Evolutionary conservation across 192 early-diverging fungal genomes (phyloP), one percentile per base, ranked within the genome.

Genomic region (Coemansia sp.): DNA sequence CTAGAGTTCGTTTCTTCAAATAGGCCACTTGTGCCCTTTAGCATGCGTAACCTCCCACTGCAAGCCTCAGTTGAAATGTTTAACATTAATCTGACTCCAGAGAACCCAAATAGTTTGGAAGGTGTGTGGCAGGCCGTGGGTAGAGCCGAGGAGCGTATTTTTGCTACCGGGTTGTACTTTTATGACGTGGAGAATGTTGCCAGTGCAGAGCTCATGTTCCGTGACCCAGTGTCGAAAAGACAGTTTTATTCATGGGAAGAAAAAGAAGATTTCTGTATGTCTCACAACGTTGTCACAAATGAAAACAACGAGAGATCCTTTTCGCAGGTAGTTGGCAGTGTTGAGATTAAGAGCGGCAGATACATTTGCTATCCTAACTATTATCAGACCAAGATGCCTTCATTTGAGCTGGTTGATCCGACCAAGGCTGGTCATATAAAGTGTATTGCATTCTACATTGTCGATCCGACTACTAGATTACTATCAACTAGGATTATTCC

Each of bases 61-160:
- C 86, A 89, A 64, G 88, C 88, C 14, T 91, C 92, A 31, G 81
- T 89, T 65, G 90, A 92, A 69, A 78, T 91, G 69, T 87, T 88
- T 44, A 88, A 79, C 71, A 89, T 91, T 48, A 64, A 81, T 9
- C 65, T 93, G 53, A 86, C 87, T 2, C 89, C 89, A 13, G 88
- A 88, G 34, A 86, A 86, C 17, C 85, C 89, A 0, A 62, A 44
- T 3, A 88, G 85, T 61, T 54, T 72, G 10, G 88, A 88, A 24
- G 70, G 67, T n/a, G 62, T 40, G 6, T 93, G 91, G 92, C 88
- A 93, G 41, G 75, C 90, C 5, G 90, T 91, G 59, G 92, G 85
- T 4, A 90, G 87, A 81, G 73, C 76, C 9, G 81, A n/a, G n/a
- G n/a, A n/a, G n/a, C n/a, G n/a, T n/a, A n/a, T n/a, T n/a, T n/a